Evolutionary conservation across 2,329 filamentous ascomycete genomes (phyloP), one percentile per base, ranked within the genome.

Genomic region (Colletotrichum tamarilloi): DNA sequence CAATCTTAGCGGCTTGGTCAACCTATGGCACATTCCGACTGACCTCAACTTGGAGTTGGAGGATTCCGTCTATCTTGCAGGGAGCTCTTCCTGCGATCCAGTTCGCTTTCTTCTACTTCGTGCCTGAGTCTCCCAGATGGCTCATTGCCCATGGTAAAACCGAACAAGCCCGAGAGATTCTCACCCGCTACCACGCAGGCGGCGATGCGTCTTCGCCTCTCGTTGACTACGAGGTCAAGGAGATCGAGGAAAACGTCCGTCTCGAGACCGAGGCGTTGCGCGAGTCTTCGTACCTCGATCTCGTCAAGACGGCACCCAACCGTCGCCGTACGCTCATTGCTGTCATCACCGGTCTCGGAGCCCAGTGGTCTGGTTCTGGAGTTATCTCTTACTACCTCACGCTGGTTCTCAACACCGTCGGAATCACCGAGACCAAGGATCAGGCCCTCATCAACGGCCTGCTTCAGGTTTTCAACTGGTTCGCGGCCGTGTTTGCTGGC

Each of bases 71-170:
- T 0, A 56, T 77, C 2, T 69, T 82, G 32, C 80, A 81, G 28
- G 76, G 76, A 85, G 7, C 89, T 84, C 67, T 85, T 89, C 76
- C 82, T 6, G 67, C 72, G 5, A 28, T 74, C 2, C 71, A 75
- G 14, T 49, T 64, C 30, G 46, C 32, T 1, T 62, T 73, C 32
- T 62, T 69, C 57, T 74, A 59, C 49, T 67, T 63, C 19, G 66
- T 92, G 1, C 91, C 91, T 0, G 91, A 92, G 76, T 91, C 88
- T 3, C 91, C 91, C 3, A 82, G 91, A 70, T 92, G 90, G 90
- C 83, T 92, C 22, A 88, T 90, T 67, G 86, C 87, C 72, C 86
- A 90, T 68, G 85, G 87, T 72, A 86, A 87, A 53, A 81, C 84
- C 12, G 86, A 89, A 7, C 82, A 89, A 65, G 88, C 89, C 0